Evolutionary conservation across 2,329 filamentous ascomycete species (phyloP).

Genomic region (Sporothrix phasma): DNA sequence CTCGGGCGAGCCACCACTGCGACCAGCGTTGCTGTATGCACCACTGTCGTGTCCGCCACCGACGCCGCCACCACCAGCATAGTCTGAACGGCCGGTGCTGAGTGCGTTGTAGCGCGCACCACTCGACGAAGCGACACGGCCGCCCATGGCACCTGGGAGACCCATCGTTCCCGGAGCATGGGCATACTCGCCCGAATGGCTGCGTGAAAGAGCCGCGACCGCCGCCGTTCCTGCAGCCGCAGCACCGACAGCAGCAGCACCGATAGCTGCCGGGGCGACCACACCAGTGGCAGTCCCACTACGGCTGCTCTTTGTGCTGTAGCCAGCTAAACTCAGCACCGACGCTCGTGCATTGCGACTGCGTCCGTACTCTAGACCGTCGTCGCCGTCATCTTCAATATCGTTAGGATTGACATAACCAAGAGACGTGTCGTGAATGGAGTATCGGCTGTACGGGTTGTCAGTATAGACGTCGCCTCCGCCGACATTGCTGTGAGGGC

Average conservation of each 20-base stretch:
- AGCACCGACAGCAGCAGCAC: slow-evolving; percentile 22
- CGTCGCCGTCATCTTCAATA: slow-evolving; percentile 81
- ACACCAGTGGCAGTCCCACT: slow-evolving; percentile 13
- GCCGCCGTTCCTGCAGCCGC: slow-evolving; percentile 20
- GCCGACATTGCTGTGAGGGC: slow-evolving; percentile 35
- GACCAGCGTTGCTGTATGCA: slow-evolving; percentile 25
- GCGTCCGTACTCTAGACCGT: slow-evolving; percentile 54
- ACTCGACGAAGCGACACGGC: slow-evolving; percentile 1
- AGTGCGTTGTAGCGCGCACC: slow-evolving; percentile 47
- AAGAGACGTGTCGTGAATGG: slow-evolving; percentile 38
- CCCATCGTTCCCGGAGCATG: not conserved
- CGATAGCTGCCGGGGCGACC: slow-evolving; percentile 23
- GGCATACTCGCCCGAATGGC: not conserved
- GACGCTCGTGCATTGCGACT: slow-evolving; percentile 41
- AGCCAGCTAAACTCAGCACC: slow-evolving; percentile 47
- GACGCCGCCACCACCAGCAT: not conserved
- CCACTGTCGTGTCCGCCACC: not conserved
- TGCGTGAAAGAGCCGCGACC: slow-evolving; percentile 27
- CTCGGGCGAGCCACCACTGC: slow-evolving; percentile 36
- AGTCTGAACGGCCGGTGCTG: slow-evolving; percentile 20
- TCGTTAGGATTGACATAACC: slow-evolving; percentile 64
- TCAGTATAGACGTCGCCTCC: slow-evolving; percentile 46
- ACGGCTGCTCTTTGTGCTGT: slow-evolving; percentile 31
- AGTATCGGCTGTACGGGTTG: slow-evolving; percentile 57
- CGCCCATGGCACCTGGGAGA: not conserved